phyloP scores from a whole-genome alignment of 2,329 filamentous ascomycete species.

The Teratosphaeria gauchensis region DNA sequence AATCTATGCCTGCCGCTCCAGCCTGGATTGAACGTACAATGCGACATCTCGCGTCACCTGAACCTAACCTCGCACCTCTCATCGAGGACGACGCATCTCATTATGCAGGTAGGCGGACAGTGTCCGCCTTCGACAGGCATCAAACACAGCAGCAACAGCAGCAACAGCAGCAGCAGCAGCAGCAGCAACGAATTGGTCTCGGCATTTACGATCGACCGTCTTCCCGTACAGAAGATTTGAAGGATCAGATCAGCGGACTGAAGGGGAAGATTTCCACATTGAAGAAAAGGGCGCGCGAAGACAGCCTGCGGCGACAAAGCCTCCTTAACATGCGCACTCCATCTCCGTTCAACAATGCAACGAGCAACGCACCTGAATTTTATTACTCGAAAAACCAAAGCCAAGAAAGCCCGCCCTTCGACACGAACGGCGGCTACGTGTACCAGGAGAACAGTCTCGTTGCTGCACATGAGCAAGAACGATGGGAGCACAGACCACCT shows the following conservation, averaged over 20 bases:
- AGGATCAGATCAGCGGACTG: slow-evolving; percentile 75
- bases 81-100: slow-evolving; percentile 28
- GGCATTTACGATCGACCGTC: slow-evolving; percentile 51
- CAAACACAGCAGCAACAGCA: neutral
- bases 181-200: slow-evolving; percentile 6
- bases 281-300: slow-evolving; percentile 67
- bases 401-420: slow-evolving; percentile 10
- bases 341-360: slow-evolving; percentile 67
- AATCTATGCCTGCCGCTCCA: neutral
- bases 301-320: slow-evolving; percentile 68
- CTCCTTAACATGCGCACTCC: slow-evolving; percentile 59
- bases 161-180: no score
- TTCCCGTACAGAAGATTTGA: slow-evolving; percentile 64
- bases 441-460: slow-evolving; percentile 7
- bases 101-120: neutral
- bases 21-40: slow-evolving; percentile 14
- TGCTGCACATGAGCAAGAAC: neutral
- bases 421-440: slow-evolving; percentile 14
- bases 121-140: neutral
- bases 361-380: slow-evolving; percentile 18
- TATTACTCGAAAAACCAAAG: slow-evolving; percentile 16
- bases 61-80: slow-evolving; percentile 31
- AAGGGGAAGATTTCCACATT: slow-evolving; percentile 76
- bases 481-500: slow-evolving; percentile 6
- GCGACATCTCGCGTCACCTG: slow-evolving; percentile 29